Evolutionary conservation across 148 eudicot genomes (phyloP), one percentile per base, ranked within the genome.

Genomic region (Silene latifolia): DNA sequence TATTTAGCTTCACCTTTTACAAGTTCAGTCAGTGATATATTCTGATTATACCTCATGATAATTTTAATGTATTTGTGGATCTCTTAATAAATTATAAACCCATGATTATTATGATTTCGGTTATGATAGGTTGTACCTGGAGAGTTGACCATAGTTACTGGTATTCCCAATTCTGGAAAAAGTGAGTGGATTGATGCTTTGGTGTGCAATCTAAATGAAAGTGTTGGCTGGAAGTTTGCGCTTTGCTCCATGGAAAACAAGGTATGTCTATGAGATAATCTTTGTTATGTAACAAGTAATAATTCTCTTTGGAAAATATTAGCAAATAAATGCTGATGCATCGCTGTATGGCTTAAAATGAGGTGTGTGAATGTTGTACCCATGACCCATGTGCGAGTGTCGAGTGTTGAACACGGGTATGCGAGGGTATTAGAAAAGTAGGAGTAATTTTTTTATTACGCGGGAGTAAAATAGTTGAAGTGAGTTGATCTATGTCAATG

Each of bases 131-230:
- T 95, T 73, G 97, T 95, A 63, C 98, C 98, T 42, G 98, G 98
- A 77, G 98, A 95, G 82, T 80, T 95, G 84, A 95, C 98, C 32
- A 73, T 95, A 71, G 96, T 95, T 44, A 92, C 97, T 4, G 98
- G 98, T 83, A 93, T 95, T 73, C 98, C 98, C 11, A 95, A 95
- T 86, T 92, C 98, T 46, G 98, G 98, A 72, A 95, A 95, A 87
- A 95, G 98, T 72, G 98, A 95, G 82, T 95, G 98, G 98, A 92
- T 95, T 83, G 98, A 95, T 87, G 96, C 98, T 75, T 88, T 95
- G 35, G 25, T 92, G 72, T 89, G 96, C 89, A 95, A 95, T 85
- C 91, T 95, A 35, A 90, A 82, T 83, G 79, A 72, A 71, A 87
- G 80, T 81, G 81, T 74, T 83, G 92, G 91, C 13, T 95, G 97